Conservation (phyloP, 805 yeast species). For the Teunomyces barrocoloradensis region DNA sequence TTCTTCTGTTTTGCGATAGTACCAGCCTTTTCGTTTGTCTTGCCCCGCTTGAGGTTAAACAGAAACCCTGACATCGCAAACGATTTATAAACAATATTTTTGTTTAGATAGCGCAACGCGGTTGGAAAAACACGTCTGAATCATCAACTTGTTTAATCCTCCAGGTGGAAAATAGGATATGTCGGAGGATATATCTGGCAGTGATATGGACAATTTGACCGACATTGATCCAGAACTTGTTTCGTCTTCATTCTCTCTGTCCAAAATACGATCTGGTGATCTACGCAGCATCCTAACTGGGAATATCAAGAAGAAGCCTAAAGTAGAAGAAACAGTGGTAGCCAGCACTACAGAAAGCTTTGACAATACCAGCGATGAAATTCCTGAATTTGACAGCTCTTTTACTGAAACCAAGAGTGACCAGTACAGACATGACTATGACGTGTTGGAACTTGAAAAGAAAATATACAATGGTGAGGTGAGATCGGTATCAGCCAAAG, state of each 20-base stretch:
- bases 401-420: slow-evolving; percentile 13
- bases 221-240: slow-evolving; percentile 8
- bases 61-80: slow-evolving; percentile 20
- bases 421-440: slow-evolving; percentile 15
- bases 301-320: slow-evolving; percentile 8
- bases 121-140: slow-evolving; percentile 3
- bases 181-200: neutral
- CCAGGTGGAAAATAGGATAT: neutral
- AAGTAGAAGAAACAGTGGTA: neutral
- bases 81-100: neutral
- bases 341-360: slow-evolving; percentile 1
- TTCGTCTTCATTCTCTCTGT: neutral
- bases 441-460: slow-evolving; percentile 21
- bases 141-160: neutral
- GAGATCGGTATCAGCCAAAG: slow-evolving; percentile 17
- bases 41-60: slow-evolving; percentile 17
- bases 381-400: slow-evolving; percentile 10
- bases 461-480: slow-evolving; percentile 16
- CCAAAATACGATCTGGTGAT: neutral
- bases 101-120: neutral
- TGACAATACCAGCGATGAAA: slow-evolving; percentile 5
- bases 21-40: slow-evolving; percentile 5
- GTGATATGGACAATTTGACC: slow-evolving; percentile 4
- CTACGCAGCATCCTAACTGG: slow-evolving; percentile 1
- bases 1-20: neutral